Evolutionary conservation across 2,329 filamentous ascomycete genomes (phyloP).

Genomic region (Pseudocercospora macadamiae): DNA sequence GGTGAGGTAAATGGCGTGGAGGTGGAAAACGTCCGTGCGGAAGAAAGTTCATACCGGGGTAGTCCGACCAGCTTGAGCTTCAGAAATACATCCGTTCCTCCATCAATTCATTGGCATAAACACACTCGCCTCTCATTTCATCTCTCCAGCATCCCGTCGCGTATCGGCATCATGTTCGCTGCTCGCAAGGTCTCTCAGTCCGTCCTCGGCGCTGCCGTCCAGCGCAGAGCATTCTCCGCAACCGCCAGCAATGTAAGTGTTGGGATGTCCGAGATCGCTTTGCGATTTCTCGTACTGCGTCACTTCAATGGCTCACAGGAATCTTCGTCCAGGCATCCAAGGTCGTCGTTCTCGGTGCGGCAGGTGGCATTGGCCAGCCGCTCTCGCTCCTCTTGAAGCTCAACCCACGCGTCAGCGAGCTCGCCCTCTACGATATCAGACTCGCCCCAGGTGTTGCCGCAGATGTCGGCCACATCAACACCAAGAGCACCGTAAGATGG

Average conservation of each 20-base stretch:
- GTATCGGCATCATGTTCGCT: conserved; percentile 69
- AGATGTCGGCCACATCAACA: conserved; percentile 99
- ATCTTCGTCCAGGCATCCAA: conserved; percentile 77
- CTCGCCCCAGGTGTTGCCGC: conserved; percentile 95
- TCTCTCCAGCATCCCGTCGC: neutral
- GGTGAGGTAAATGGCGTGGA: no score
- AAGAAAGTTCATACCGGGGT: neutral
- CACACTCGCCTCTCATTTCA: neutral
- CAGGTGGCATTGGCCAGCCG: conserved; percentile 97
- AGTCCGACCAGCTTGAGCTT: neutral
- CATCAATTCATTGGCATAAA: neutral
- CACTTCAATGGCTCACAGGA: neutral
- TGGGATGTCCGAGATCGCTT: neutral
- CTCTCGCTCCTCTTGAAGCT: conserved; percentile 98
- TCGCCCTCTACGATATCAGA: conserved; percentile 97
- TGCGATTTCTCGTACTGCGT: neutral
- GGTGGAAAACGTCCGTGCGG: neutral
- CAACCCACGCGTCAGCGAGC: conserved; percentile 90
- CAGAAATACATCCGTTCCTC: neutral
- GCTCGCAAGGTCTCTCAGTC: conserved; percentile 48
- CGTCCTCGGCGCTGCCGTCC: conserved; percentile 50
- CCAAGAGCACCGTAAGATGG: conserved; percentile 72
- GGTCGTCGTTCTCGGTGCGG: conserved; percentile 94
- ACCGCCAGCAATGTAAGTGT: conserved; percentile 54
- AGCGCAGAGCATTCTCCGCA: conserved; percentile 57